phyloP scores from a whole-genome alignment of 169 alveolate species.

The Cryptosporidium baileyi region DNA sequence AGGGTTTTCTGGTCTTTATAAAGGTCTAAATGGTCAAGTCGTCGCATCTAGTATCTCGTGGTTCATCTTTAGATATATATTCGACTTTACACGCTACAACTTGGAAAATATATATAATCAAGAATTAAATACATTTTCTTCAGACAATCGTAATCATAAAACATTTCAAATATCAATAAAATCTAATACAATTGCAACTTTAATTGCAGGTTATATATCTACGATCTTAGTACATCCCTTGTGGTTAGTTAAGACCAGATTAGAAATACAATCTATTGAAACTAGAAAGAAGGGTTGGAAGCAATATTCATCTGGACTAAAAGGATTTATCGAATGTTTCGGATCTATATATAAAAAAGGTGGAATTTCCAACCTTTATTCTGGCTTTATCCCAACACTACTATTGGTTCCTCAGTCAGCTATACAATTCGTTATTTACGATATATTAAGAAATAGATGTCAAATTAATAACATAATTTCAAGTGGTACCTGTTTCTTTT shows the following conservation, averaged over 20 bases:
- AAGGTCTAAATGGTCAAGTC: slow-evolving; percentile 26
- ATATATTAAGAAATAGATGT: not conserved
- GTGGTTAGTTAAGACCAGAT: slow-evolving; percentile 51
- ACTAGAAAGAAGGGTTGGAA: slow-evolving; percentile 34
- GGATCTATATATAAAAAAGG: not conserved
- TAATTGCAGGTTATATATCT: slow-evolving; percentile 34
- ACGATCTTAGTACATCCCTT: slow-evolving; percentile 55
- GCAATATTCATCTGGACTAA: slow-evolving; percentile 53
- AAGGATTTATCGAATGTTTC: slow-evolving; percentile 36
- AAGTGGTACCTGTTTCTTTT: not conserved
- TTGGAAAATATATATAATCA: not conserved
- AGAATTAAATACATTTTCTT: not conserved
- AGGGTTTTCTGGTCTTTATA: slow-evolving; percentile 26
- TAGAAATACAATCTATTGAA: slow-evolving; percentile 34
- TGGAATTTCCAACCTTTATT: slow-evolving; percentile 36
- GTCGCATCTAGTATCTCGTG: slow-evolving; percentile 60
- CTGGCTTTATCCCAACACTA: slow-evolving; percentile 21
- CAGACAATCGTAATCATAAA: not conserved
- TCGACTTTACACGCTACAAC: slow-evolving; percentile 27
- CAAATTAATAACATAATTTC: not conserved
- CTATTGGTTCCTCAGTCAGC: slow-evolving; percentile 36
- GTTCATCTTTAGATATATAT: slow-evolving; percentile 50
- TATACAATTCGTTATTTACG: slow-evolving; percentile 46
- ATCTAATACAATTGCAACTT: slow-evolving; percentile 45
- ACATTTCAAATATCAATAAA: not conserved